These are phyloP conservation scores for Carallia pectinifolia DNA, from an alignment of 345 rosid species.

Conservation along the genomic window DNA sequence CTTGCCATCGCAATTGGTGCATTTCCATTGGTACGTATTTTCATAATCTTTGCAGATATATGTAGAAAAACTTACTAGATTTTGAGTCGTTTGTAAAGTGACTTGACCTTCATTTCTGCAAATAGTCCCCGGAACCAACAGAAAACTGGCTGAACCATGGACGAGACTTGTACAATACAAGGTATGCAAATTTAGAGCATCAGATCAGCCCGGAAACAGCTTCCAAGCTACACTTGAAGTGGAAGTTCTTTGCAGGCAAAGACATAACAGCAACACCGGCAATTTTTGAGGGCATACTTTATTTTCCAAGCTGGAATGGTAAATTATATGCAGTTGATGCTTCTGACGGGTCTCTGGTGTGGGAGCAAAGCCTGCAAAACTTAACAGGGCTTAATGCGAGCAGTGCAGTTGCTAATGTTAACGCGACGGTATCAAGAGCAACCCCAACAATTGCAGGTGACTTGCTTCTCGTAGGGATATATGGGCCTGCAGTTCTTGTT, in stretches of 20 bases:
- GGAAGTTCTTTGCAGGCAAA: slow-evolving; percentile 28
- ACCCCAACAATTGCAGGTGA: slow-evolving; percentile 31
- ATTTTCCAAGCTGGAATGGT: slow-evolving; percentile 39
- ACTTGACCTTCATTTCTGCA: too few species aligned
- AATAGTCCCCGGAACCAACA: background rate
- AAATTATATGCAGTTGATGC: slow-evolving; percentile 26
- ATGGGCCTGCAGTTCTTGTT: slow-evolving; percentile 30
- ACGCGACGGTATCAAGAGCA: slow-evolving; percentile 24
- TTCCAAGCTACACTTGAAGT: slow-evolving; percentile 19
- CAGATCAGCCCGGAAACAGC: slow-evolving; percentile 18
- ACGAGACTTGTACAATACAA: slow-evolving; percentile 28
- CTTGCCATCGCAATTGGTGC: too few species aligned
- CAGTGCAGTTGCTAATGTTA: background rate
- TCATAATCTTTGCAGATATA: too few species aligned
- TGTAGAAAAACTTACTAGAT: too few species aligned
- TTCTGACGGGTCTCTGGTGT: slow-evolving; percentile 24
- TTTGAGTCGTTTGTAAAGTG: too few species aligned
- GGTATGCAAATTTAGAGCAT: slow-evolving; percentile 23
- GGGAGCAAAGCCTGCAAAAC: slow-evolving; percentile 22
- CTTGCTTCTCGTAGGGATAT: slow-evolving; percentile 25
- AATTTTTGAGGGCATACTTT: slow-evolving; percentile 21
- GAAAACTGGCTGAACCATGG: slow-evolving; percentile 32
- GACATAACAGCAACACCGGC: slow-evolving; percentile 32
- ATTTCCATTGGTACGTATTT: too few species aligned
- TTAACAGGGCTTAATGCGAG: slow-evolving; percentile 12